Evolutionary conservation across 441 rosid genomes (phyloP), one percentile per base, ranked within the genome.

Genomic region (Kokia cookei): DNA sequence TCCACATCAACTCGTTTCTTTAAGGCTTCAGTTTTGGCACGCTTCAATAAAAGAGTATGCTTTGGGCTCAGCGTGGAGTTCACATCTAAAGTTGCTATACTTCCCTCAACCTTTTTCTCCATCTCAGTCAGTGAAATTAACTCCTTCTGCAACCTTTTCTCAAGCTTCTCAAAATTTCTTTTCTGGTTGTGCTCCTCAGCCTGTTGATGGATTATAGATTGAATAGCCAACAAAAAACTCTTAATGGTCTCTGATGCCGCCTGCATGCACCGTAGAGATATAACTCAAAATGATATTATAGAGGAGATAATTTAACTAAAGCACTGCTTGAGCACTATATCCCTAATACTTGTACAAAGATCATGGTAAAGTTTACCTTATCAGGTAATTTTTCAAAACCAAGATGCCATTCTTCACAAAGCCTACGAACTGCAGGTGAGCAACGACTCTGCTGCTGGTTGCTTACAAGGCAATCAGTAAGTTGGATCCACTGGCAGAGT

Each of bases 141-240:
- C 84, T 96, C 98, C 83, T 82, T 92, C 71, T 92, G 90, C 80
- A 96, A 81, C 86, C 87, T 90, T 78, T 75, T 91, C 81, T 93
- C 97, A 1, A 93, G 94, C 78, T 88, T 92, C 63, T 86, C 81
- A 14, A 77, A 82, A 79, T 84, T 92, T 75, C 86, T 91, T 9
- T 84, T 83, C 81, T 82, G 86, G 76, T 74, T 83, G 80, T 67
- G 76, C 69, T 89, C 97, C 78, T 88, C 92, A 12, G 78, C 81
- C 90, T 90, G 93, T 76, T 89, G 96, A 64, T 59, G 75, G 77
- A 81, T 85, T 75, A 93, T 82, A 9, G 86, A 75, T 22, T 86
- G 90, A 76, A 89, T 85, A 50, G 97, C 90, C 72, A 79, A 73
- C 74, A 90, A 72, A 75, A 92, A 84, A 82, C 86, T 80, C 81